A percentile compares a stretch with the other conserved stretches of the same genome.
Conservation (phyloP, 2,329 filamentous ascomycete species). For the Hypoxylon sp. region DNA sequence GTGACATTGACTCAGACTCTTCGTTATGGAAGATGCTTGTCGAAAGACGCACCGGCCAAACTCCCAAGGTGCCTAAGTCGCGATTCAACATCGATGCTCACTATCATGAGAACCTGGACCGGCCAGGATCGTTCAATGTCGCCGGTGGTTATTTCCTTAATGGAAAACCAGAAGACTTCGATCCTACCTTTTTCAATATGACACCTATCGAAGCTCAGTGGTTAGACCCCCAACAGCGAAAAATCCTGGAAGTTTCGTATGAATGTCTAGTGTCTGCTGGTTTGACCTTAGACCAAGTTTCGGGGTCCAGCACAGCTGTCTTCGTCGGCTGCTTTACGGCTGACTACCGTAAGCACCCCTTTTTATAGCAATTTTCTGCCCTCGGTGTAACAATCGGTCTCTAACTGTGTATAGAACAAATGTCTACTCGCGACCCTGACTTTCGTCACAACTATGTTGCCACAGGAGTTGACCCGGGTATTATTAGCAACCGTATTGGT, state of each 20-base stretch:
- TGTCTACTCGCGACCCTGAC: conserved; percentile 47
- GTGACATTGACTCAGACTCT: conserved; percentile 42
- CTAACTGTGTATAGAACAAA: conserved; percentile 47
- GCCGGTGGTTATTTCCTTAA: conserved; percentile 50
- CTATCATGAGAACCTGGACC: conserved; percentile 45
- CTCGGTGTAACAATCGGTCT: neutral
- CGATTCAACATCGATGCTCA: conserved; percentile 50
- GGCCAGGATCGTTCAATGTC: conserved; percentile 47
- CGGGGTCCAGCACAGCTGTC: conserved; percentile 52
- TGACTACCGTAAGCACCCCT: conserved; percentile 43
- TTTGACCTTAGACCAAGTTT: conserved; percentile 50
- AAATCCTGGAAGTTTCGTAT: conserved; percentile 59
- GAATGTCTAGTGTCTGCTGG: conserved; percentile 60
- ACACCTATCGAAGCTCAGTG: conserved; percentile 57
- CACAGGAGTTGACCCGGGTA: conserved; percentile 56
- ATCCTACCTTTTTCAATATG: conserved; percentile 59
- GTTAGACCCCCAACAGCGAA: conserved; percentile 62
- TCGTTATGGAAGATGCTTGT: conserved; percentile 47
- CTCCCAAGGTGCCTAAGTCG: conserved; percentile 45
- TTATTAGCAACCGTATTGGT: conserved; percentile 58
- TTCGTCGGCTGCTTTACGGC: conserved; percentile 48
- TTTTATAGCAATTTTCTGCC: neutral
- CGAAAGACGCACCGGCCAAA: conserved; percentile 45
- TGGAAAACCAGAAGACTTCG: conserved; percentile 45
- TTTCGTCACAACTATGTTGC: conserved; percentile 50